Evolutionary conservation across 805 yeast species (phyloP).

Genomic region (Candida palmyrensis): DNA sequence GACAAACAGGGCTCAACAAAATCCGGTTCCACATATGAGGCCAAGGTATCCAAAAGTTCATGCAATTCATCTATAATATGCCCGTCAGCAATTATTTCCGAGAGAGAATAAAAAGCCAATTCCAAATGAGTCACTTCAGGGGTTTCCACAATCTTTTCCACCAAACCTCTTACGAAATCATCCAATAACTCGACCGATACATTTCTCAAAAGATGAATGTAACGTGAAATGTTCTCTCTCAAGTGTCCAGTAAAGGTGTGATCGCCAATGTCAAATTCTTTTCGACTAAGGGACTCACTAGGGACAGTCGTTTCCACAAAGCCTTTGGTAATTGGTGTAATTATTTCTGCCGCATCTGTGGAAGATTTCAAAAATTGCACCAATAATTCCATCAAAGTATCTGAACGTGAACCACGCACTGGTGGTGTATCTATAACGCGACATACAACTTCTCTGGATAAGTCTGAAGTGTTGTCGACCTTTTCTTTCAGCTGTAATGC

Average conservation of each 20-base stretch:
- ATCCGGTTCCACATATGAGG: slow-evolving; percentile 20
- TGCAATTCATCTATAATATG: background rate
- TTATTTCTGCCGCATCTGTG: background rate
- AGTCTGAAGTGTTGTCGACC: background rate
- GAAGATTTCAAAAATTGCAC: background rate
- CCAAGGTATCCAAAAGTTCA: slow-evolving; percentile 5
- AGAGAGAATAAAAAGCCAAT: slow-evolving; percentile 1
- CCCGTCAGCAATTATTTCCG: background rate
- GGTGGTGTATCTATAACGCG: slow-evolving; percentile 1
- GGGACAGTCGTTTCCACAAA: too few species aligned
- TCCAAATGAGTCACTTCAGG: background rate
- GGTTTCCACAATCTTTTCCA: background rate
- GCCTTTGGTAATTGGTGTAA: background rate
- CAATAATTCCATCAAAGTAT: background rate
- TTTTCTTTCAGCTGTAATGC: background rate
- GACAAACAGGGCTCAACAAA: slow-evolving; percentile 20
- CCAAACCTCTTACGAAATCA: too few species aligned
- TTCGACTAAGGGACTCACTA: too few species aligned
- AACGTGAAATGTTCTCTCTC: too few species aligned
- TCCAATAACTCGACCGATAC: too few species aligned
- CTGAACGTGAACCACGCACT: slow-evolving; percentile 1
- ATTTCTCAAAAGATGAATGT: too few species aligned
- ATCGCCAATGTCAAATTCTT: too few species aligned
- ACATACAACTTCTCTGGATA: background rate
- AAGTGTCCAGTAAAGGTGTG: too few species aligned